Conservation (phyloP, 805 yeast genomes). For the Yamadazyma phyllophila region DNA sequence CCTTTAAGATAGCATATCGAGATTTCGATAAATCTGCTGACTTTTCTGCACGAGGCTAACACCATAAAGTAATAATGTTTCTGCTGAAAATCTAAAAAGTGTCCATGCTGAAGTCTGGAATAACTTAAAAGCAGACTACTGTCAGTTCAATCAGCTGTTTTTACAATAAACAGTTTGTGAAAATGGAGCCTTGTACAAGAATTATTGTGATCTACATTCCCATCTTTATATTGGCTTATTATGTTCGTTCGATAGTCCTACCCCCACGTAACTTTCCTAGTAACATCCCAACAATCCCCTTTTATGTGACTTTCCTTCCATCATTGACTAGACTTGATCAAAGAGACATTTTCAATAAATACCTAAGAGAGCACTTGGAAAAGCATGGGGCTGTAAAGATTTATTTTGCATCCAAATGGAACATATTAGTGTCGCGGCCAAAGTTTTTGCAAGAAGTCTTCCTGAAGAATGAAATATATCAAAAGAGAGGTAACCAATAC, state of each 20-base stretch:
- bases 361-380: constrained; percentile 44
- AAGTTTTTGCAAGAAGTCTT: constrained; percentile 45
- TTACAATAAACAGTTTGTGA: neutral
- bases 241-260: constrained; percentile 18
- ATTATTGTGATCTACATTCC: neutral
- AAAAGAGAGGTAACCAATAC: constrained; percentile 59
- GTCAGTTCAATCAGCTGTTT: too few species aligned
- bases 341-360: constrained; percentile 41
- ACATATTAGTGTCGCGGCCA: constrained; percentile 51
- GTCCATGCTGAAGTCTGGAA: too few species aligned
- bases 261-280: constrained; percentile 54
- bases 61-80: too few species aligned
- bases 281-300: constrained; percentile 60
- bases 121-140: too few species aligned
- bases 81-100: too few species aligned
- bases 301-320: constrained; percentile 53
- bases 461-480: constrained; percentile 48
- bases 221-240: neutral
- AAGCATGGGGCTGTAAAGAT: constrained; percentile 57
- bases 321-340: constrained; percentile 47
- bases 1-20: neutral
- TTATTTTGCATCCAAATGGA: constrained; percentile 63
- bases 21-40: neutral
- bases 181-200: neutral
- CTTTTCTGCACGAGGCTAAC: too few species aligned